Percentiles rank a stretch among this genome's conserved stretches.
Conservation (phyloP, 768 basidiomycete species). For the Phanerochaete sordida region DNA sequence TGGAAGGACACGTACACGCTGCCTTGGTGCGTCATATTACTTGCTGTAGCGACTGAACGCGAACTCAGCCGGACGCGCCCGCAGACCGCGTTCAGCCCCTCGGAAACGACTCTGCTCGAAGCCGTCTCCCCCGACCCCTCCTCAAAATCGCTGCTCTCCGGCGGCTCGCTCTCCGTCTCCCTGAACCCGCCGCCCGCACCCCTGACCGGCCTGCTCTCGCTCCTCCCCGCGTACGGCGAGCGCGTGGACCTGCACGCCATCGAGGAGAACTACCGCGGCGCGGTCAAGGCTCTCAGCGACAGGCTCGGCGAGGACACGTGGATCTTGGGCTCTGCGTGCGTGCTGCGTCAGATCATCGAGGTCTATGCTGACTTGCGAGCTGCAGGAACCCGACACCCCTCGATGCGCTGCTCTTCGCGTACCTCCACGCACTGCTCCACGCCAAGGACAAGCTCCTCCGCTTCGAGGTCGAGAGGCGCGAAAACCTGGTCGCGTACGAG, state of each 20-base stretch:
- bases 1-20: constrained; percentile 75
- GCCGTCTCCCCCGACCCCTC: constrained; percentile 36
- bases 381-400: constrained; percentile 70
- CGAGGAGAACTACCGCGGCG: constrained; percentile 61
- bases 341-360: background rate
- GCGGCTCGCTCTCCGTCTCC: constrained; percentile 40
- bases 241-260: constrained; percentile 51
- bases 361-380: background rate
- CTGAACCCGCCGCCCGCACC: constrained; percentile 68
- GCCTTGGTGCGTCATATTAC: constrained; percentile 47
- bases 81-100: background rate
- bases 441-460: constrained; percentile 39
- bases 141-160: constrained; percentile 21
- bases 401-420: constrained; percentile 81
- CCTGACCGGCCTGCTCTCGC: constrained; percentile 61
- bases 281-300: constrained; percentile 69
- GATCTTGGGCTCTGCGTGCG: constrained; percentile 76
- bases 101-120: constrained; percentile 30
- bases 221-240: constrained; percentile 57
- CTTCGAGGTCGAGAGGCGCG: constrained; percentile 63
- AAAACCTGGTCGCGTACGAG: constrained; percentile 83
- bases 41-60: background rate
- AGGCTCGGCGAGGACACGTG: constrained; percentile 74
- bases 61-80: background rate
- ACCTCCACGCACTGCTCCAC: constrained; percentile 64